Evolutionary conservation across 2,329 filamentous ascomycete species (phyloP), one percentile per base, ranked within the genome.

Genomic region (Sphaerostilbella broomeana): DNA sequence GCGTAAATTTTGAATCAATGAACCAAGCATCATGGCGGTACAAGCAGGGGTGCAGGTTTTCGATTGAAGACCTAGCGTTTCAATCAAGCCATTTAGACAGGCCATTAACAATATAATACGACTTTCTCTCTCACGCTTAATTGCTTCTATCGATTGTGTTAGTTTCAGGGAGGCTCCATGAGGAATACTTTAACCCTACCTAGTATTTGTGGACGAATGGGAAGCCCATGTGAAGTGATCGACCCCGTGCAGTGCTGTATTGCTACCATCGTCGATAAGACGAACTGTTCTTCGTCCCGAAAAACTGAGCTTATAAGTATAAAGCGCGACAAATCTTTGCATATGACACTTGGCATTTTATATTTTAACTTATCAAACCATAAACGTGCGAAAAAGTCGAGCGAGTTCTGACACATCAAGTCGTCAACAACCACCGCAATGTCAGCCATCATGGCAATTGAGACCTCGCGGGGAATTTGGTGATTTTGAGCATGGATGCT

Each of bases 351-450:
- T 3, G 33, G 38, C n/a, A 31, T 12, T 11, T 21, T 17, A 15
- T 18, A 11, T 22, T 32, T 19, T 11, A 49, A 13, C 9, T 43
- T 31, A 17, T n/a, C 4, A 5, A 47, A 9, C 48, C 47, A 51
- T 3, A n/a, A 5, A 3, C 39, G 38, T 5, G 34, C 42, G 30
- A 48, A 22, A 20, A 43, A 43, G 24, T 35, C 38, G 6, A 46
- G 26, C 7, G 49, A 40, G 12, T 46, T 38, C 20, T 44, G 43
- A 22, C 49, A 51, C 33, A 45, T 27, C 32, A 51, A 38, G 11
- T 51, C 46, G 21, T 50, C 46, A 3, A 46, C 46, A 6, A 50
- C 15, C 12, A 42, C 37, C 3, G 49, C 25, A n/a, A 51, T 40
- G 6, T 29, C 29, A 7, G 47, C 46, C 5, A 51, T 19, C 32